A percentile compares a stretch with the other conserved stretches of the same genome.
Conservation (phyloP, 2,329 filamentous ascomycete species). For the Didymella arachidicola region DNA sequence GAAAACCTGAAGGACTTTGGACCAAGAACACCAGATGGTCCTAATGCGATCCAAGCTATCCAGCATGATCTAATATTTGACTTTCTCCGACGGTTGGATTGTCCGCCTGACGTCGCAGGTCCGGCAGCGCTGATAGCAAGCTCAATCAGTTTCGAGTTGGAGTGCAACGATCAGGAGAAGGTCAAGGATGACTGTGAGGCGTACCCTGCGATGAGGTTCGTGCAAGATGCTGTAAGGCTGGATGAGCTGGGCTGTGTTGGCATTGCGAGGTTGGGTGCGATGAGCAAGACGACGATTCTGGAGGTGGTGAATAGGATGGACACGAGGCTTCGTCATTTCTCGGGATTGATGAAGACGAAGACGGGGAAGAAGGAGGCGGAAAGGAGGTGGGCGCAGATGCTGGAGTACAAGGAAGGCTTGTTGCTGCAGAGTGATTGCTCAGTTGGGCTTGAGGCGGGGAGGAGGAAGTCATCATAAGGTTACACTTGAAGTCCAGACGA, state of each 20-base stretch:
- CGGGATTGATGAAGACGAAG: constrained; percentile 33
- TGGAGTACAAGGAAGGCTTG: constrained; percentile 15
- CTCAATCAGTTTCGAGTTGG: constrained; percentile 78
- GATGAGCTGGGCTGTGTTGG: constrained; percentile 87
- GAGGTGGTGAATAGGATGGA: constrained; percentile 21
- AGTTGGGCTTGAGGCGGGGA: constrained; percentile 10
- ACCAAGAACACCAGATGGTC: neutral
- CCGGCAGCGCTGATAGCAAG: constrained; percentile 74
- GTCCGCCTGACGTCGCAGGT: constrained; percentile 64
- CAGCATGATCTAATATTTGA: constrained; percentile 59
- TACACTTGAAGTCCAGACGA: no score
- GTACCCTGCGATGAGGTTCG: constrained; percentile 75
- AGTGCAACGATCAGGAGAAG: constrained; percentile 68
- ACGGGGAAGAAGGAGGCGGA: constrained; percentile 26
- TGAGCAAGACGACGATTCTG: constrained; percentile 52
- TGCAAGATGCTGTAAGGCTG: constrained; percentile 88
- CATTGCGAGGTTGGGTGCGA: constrained; percentile 71
- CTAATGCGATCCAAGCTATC: constrained; percentile 40
- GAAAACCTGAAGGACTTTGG: constrained; percentile 38
- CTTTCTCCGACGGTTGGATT: constrained; percentile 65
- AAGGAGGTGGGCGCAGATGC: constrained; percentile 25
- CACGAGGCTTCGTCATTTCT: constrained; percentile 19
- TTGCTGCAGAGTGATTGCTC: constrained; percentile 23
- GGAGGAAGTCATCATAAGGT: neutral
- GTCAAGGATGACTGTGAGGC: constrained; percentile 61